Conservation (phyloP, 2,329 filamentous ascomycete genomes). For the Aureobasidium pullulans region DNA sequence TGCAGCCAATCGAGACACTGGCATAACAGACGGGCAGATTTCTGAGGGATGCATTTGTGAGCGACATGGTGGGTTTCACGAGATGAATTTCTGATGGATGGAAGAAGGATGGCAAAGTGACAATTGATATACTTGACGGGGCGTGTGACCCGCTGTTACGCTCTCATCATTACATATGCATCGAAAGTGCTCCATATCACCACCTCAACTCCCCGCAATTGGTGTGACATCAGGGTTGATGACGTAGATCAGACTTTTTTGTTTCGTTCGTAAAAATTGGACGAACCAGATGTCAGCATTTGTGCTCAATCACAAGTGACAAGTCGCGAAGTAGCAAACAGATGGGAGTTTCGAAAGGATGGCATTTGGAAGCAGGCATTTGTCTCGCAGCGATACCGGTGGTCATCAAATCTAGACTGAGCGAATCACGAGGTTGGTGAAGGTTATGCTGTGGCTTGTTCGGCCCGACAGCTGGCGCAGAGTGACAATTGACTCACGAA, state of each 20-base stretch:
- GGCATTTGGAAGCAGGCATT: background rate
- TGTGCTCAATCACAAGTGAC: no score
- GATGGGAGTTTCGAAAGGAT: background rate
- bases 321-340: no score
- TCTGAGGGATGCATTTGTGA: constrained; percentile 29
- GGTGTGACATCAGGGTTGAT: background rate
- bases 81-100: background rate
- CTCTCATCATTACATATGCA: background rate
- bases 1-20: constrained; percentile 48
- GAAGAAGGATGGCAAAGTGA: background rate
- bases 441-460: background rate
- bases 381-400: background rate
- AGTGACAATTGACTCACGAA: background rate
- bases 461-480: background rate
- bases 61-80: constrained; percentile 23
- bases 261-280: no score
- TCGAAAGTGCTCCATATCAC: no score
- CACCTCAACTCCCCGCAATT: background rate
- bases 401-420: background rate
- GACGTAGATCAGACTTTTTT: background rate
- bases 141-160: background rate
- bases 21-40: constrained; percentile 48
- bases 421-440: background rate
- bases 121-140: background rate
- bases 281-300: background rate